phyloP scores from a whole-genome alignment of 2,329 filamentous ascomycete genomes.

The Neonectria magnoliae region DNA sequence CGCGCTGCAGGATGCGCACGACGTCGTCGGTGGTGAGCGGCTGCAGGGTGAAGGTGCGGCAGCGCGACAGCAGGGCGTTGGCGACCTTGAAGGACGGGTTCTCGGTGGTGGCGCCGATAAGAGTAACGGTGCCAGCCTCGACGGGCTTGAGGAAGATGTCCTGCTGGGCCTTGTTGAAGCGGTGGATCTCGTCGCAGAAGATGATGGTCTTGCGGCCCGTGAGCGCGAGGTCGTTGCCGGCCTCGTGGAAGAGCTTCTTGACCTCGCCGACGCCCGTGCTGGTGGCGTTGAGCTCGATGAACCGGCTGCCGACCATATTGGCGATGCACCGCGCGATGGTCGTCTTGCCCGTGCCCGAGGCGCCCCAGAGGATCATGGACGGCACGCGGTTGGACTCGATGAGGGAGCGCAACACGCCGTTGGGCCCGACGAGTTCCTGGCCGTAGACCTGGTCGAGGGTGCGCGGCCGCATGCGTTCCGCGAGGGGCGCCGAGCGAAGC shows the following conservation, averaged over 20 bases:
- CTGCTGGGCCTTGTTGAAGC: slow-evolving; percentile 91
- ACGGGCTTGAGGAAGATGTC: slow-evolving; percentile 95
- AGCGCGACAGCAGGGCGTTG: slow-evolving; percentile 85
- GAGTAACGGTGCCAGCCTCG: slow-evolving; percentile 86
- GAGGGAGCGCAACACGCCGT: slow-evolving; percentile 85
- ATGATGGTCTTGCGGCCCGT: slow-evolving; percentile 93
- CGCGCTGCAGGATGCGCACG: slow-evolving; percentile 77
- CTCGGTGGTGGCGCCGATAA: slow-evolving; percentile 96
- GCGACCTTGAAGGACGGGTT: slow-evolving; percentile 96
- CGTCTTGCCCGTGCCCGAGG: slow-evolving; percentile 84
- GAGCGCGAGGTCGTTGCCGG: slow-evolving; percentile 79
- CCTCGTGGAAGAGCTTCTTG: slow-evolving; percentile 91
- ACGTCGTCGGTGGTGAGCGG: slow-evolving; percentile 80
- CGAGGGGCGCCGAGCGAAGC: slow-evolving; percentile 81
- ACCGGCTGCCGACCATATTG: slow-evolving; percentile 81
- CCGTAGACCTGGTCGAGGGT: slow-evolving; percentile 88
- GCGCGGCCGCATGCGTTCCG: slow-evolving; percentile 90
- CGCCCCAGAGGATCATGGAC: slow-evolving; percentile 95
- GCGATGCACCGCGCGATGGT: slow-evolving; percentile 94
- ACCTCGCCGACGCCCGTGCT: slow-evolving; percentile 87
- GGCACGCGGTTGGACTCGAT: slow-evolving; percentile 89
- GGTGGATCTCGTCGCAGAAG: slow-evolving; percentile 97
- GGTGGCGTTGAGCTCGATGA: slow-evolving; percentile 96
- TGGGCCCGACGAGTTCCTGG: slow-evolving; percentile 87
- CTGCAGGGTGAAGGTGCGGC: slow-evolving; percentile 87